Conservation (phyloP, 129 eudicot species). For the Pseudognaphalium luteoalbum region DNA sequence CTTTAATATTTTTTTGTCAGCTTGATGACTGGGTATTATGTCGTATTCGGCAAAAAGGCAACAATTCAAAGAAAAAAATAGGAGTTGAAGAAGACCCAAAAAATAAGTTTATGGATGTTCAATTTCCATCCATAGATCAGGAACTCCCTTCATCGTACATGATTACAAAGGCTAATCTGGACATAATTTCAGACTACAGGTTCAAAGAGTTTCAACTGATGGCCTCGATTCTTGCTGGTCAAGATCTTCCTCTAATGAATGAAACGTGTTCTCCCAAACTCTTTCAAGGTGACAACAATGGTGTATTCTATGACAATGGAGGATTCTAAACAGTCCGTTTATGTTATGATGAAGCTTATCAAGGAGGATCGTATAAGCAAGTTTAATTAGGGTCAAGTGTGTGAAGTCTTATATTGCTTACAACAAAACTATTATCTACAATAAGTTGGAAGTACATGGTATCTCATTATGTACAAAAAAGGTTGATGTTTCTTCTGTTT, state of each 20-base stretch:
- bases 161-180: slow-evolving; percentile 22
- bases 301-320: not conserved
- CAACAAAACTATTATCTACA: slow-evolving; percentile 9
- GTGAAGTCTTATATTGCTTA: not conserved
- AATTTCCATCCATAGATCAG: slow-evolving; percentile 22
- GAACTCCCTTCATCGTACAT: slow-evolving; percentile 54
- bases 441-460: slow-evolving; percentile 19
- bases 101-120: slow-evolving; percentile 24
- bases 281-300: slow-evolving; percentile 29
- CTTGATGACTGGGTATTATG: slow-evolving; percentile 79
- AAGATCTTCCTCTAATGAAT: slow-evolving; percentile 37
- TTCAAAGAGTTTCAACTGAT: slow-evolving; percentile 38
- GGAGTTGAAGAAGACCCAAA: slow-evolving; percentile 35
- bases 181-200: slow-evolving; percentile 27
- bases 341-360: not conserved
- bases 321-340: not conserved
- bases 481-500: slow-evolving; percentile 17
- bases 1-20: slow-evolving; percentile 33
- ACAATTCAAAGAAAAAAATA: slow-evolving; percentile 62
- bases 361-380: slow-evolving; percentile 26
- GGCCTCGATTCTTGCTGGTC: slow-evolving; percentile 47
- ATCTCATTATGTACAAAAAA: slow-evolving; percentile 24
- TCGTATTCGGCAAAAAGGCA: slow-evolving; percentile 69
- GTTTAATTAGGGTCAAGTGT: slow-evolving; percentile 15
- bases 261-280: slow-evolving; percentile 32